phyloP scores from a whole-genome alignment of 306 rosid genomes.

The Styphnolobium japonicum region DNA sequence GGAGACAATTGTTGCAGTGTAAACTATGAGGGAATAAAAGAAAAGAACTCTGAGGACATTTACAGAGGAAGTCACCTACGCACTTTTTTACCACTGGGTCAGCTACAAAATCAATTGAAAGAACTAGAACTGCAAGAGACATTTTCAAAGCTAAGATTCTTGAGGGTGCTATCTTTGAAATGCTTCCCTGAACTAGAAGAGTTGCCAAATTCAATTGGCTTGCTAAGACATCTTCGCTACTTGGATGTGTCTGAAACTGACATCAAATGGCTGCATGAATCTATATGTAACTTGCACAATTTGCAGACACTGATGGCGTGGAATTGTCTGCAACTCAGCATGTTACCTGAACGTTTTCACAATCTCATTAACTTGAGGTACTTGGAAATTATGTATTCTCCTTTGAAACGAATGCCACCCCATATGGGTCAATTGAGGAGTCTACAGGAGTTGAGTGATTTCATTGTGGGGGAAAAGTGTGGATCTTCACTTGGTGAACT shows the following conservation, averaged over 20 bases:
- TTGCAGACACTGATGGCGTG: neutral
- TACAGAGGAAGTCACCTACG: neutral
- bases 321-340: neutral
- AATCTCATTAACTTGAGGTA: neutral
- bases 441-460: slow-evolving; percentile 3
- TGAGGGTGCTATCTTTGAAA: neutral
- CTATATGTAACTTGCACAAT: neutral
- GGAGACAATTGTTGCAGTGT: too few species aligned
- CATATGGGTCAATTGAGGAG: neutral
- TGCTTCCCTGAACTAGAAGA: neutral
- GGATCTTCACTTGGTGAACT: neutral
- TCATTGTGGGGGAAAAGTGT: neutral
- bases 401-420: slow-evolving; percentile 1
- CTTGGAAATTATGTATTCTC: neutral
- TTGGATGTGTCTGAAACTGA: slow-evolving; percentile 4
- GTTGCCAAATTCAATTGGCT: neutral
- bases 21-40: too few species aligned
- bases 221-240: slow-evolving; percentile 1
- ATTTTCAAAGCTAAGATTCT: neutral
- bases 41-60: neutral
- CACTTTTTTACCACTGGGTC: neutral
- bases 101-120: too few species aligned
- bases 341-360: neutral
- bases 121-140: neutral
- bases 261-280: neutral